Evolutionary conservation across 1,284 basidiomycete genomes (phyloP).

Genomic region (Ganoderma boninense): DNA sequence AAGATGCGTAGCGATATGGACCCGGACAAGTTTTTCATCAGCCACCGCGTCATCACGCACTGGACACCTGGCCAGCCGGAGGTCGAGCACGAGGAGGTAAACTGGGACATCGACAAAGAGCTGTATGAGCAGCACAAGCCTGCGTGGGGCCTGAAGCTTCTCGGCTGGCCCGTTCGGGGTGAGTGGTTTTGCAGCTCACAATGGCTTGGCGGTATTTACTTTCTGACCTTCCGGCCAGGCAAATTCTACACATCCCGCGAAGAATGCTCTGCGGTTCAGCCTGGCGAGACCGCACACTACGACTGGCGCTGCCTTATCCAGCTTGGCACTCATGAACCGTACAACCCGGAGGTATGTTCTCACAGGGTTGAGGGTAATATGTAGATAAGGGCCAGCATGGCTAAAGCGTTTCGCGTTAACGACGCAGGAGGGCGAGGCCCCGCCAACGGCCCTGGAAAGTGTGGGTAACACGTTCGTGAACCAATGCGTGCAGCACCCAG

Average conservation of each 20-base stretch:
- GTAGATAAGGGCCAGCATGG: constrained; percentile 3
- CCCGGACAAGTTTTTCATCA: constrained; percentile 16
- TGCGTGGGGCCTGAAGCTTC: constrained; percentile 24
- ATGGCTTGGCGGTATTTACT: neutral
- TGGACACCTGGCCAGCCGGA: constrained; percentile 20
- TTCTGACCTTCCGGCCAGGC: neutral
- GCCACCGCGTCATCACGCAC: constrained; percentile 9
- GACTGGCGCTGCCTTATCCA: constrained; percentile 23
- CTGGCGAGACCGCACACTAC: neutral
- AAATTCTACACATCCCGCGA: constrained; percentile 13
- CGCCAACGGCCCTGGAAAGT: constrained; percentile 4
- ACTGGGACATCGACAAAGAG: neutral
- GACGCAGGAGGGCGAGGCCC: neutral
- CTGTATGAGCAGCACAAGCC: constrained; percentile 11
- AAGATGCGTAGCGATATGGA: constrained; percentile 8
- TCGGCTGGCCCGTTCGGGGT: constrained; percentile 16
- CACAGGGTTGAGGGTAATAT: constrained; percentile 10
- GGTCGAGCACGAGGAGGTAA: neutral
- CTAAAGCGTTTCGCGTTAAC: neutral
- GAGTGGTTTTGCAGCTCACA: neutral
- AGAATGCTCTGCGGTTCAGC: neutral
- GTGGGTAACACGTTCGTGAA: constrained; percentile 22
- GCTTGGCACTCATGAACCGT: constrained; percentile 14
- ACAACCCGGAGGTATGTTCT: constrained; percentile 3
- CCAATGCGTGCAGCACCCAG: constrained; percentile 21